Evolutionary conservation across 2,329 filamentous ascomycete genomes (phyloP), one percentile per base, ranked within the genome.

Genomic region (Diaporthe sp.): DNA sequence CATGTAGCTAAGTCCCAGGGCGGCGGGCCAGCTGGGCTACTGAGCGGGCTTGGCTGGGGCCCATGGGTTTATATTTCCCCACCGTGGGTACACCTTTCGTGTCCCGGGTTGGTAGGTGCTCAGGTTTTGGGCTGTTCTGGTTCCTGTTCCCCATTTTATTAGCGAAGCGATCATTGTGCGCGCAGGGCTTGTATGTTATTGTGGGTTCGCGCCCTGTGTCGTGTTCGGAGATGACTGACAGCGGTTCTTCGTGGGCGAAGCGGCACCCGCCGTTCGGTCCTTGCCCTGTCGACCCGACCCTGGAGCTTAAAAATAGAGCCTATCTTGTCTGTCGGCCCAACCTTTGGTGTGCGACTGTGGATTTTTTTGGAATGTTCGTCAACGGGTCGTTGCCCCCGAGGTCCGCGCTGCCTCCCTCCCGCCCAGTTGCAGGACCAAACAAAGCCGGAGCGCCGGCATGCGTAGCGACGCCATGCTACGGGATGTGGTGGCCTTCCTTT

Each of bases 201-300:
- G 49, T 55, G 65, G 34, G 31, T 28, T 53, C 49, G 46, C 34
- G 49, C 49, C 34, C 34, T 19, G 49, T 19, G 49, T 69, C 65
- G 65, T 69, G 65, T 69, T 69, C 65, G 65, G 65, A 69, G 34
- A 69, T 69, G 65, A 69, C 31, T 69, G 31, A 55, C 46, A 25
- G 65, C 22, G 62, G 65, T 25, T 53, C n/a, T 7, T 1, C n/a
- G 5, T 25, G 31, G 22, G n/a, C 13, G 65, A 22, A 51, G 62
- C 62, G 13, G 65, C 65, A 55, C 65, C 39, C 34, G n/a, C 49
- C 49, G 65, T 15, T 28, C 61, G 19, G 44, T 39, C 37, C 37
- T 39, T 12, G 37, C 61, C 61, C 61, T 67, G 42, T n/a, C 19
- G 28, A 19, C 22, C 42, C n/a, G 58, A 39, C 37, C 58, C 58